Evolutionary conservation across 495 filamentous ascomycete genomes (phyloP).

Genomic region (Ramalina intermedia): DNA sequence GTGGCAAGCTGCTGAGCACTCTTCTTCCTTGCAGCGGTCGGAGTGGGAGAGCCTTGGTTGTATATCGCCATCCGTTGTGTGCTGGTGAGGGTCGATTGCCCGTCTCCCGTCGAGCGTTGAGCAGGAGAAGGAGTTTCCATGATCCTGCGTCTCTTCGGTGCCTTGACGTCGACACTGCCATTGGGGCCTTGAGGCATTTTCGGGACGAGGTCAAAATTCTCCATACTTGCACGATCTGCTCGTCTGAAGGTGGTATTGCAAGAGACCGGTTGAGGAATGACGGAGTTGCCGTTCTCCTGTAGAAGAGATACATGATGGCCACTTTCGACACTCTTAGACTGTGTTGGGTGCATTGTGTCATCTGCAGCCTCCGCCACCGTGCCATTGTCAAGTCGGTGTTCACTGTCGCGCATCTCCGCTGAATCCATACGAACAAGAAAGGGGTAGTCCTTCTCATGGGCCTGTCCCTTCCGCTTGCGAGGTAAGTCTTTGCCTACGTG

Average conservation of each 20-base stretch:
- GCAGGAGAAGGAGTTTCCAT: constrained; percentile 5
- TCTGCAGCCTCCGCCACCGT: constrained; percentile 1
- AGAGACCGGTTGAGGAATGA: not conserved
- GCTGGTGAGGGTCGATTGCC: not conserved
- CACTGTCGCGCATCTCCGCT: constrained; percentile 11
- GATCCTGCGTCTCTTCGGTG: not conserved
- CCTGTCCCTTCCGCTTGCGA: no score
- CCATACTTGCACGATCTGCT: not conserved
- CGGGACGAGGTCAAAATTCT: constrained; percentile 1
- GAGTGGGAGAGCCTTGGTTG: not conserved
- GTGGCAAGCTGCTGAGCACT: not conserved
- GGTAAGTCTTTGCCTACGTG: no score
- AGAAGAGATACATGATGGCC: not conserved
- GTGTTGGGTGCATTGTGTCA: no score
- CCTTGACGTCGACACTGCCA: not conserved
- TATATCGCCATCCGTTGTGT: not conserved
- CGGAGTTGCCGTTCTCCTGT: not conserved
- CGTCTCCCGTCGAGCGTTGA: constrained; percentile 6
- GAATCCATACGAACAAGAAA: constrained; percentile 17
- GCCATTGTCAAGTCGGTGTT: constrained; percentile 6
- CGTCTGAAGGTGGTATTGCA: not conserved
- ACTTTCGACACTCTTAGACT: no score
- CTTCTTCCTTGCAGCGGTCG: not conserved
- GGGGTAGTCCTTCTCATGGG: not conserved
- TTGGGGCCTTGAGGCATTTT: constrained; percentile 2